Conservation (phyloP, 495 filamentous ascomycete genomes). For the Talaromyces stipitatus region DNA sequence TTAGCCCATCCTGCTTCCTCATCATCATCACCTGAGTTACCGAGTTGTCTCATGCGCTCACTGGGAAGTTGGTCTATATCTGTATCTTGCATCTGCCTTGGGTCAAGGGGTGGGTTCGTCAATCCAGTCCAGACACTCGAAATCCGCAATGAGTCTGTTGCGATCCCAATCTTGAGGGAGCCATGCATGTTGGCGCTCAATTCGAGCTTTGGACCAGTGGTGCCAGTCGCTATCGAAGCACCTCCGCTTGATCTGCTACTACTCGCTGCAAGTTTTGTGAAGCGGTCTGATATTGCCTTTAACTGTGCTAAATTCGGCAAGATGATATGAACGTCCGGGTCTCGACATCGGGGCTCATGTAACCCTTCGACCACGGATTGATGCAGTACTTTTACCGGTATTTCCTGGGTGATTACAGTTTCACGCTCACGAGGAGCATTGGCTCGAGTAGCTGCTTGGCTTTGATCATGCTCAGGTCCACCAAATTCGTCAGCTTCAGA, state of each 20-base stretch:
- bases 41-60: constrained; percentile 52
- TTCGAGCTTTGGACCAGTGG: constrained; percentile 57
- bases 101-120: constrained; percentile 77
- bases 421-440: constrained; percentile 56
- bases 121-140: constrained; percentile 74
- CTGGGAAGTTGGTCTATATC: constrained; percentile 64
- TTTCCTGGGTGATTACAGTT: constrained; percentile 88
- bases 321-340: constrained; percentile 90
- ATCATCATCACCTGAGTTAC: constrained; percentile 32
- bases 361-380: constrained; percentile 72
- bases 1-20: constrained; percentile 69
- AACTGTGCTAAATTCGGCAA: constrained; percentile 76
- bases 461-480: constrained; percentile 13
- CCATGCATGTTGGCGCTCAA: constrained; percentile 88
- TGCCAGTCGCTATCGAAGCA: constrained; percentile 13
- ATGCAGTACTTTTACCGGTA: constrained; percentile 85
- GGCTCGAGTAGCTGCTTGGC: background rate
- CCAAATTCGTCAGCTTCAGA: constrained; percentile 23
- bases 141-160: constrained; percentile 74
- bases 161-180: constrained; percentile 64
- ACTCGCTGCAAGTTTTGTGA: constrained; percentile 63
- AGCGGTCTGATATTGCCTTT: constrained; percentile 87
- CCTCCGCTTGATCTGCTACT: constrained; percentile 6
- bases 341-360: constrained; percentile 81
- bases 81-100: constrained; percentile 55